Evolutionary conservation across 768 basidiomycete genomes (phyloP).

Genomic region (Tremella fuciformis): DNA sequence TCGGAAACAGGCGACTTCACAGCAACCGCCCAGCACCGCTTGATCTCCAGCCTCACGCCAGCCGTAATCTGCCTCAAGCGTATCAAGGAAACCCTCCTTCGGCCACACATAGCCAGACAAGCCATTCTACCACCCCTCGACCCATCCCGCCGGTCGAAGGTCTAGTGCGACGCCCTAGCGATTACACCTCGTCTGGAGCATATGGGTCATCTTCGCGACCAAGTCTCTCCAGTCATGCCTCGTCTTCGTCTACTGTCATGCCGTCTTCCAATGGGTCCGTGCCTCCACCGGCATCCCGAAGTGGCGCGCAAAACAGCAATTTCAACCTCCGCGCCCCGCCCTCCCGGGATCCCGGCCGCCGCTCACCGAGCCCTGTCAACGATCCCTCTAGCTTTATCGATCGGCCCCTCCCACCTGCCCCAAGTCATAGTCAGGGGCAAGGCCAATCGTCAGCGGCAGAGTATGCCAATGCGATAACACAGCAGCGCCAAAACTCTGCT

Average conservation of each 20-base stretch:
- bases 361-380: conserved; percentile 41
- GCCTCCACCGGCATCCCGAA: conserved; percentile 24
- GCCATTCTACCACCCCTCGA: conserved; percentile 21
- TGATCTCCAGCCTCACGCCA: conserved; percentile 59
- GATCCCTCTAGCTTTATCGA: conserved; percentile 34
- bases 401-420: conserved; percentile 39
- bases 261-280: conserved; percentile 8
- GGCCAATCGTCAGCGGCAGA: conserved; percentile 41
- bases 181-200: not conserved
- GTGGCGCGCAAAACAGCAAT: conserved; percentile 16
- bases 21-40: conserved; percentile 72
- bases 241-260: conserved; percentile 28
- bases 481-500: conserved; percentile 11
- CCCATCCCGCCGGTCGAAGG: conserved; percentile 8
- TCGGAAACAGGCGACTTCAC: conserved; percentile 55
- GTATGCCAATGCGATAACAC: conserved; percentile 36
- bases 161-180: conserved; percentile 8
- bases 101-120: conserved; percentile 11
- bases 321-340: conserved; percentile 40
- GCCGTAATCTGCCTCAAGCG: conserved; percentile 69
- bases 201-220: not conserved
- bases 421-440: conserved; percentile 6
- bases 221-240: conserved; percentile 5
- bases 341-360: conserved; percentile 27
- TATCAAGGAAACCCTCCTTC: conserved; percentile 56